Conservation (phyloP, 345 rosid genomes). For the Garcia nutans region DNA sequence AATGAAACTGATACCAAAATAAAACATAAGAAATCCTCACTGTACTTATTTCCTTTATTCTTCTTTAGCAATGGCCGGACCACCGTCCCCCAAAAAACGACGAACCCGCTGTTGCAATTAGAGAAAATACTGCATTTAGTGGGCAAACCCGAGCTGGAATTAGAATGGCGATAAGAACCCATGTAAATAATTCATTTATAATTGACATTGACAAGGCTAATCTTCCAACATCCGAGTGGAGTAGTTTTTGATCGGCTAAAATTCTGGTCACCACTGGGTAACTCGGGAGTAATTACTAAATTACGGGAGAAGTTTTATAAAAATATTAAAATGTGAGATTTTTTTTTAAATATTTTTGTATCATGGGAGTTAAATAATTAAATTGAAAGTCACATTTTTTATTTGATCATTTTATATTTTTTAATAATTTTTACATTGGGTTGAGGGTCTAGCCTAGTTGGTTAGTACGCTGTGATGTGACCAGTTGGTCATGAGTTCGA, state of each 20-base stretch:
- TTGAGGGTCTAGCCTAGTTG: no score
- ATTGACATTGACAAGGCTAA: slow-evolving; percentile 18
- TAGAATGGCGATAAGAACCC: slow-evolving; percentile 23
- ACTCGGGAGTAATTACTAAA: no score
- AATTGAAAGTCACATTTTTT: no score
- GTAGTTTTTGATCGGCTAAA: slow-evolving; percentile 25
- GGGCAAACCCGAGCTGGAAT: neutral
- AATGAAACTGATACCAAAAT: slow-evolving; percentile 30
- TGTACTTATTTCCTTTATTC: slow-evolving; percentile 3
- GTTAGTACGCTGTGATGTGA: no score
- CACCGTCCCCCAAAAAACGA: slow-evolving; percentile 11
- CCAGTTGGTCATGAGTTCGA: no score
- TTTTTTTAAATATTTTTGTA: no score
- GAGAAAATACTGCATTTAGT: neutral
- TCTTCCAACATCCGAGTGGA: slow-evolving; percentile 35
- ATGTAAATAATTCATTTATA: slow-evolving; percentile 23
- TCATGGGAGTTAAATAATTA: no score
- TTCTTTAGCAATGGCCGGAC: slow-evolving; percentile 24
- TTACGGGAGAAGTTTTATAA: no score
- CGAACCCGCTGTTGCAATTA: slow-evolving; percentile 7
- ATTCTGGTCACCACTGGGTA: slow-evolving; percentile 29
- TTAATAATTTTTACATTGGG: no score
- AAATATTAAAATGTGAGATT: no score
- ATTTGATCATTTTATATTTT: no score
- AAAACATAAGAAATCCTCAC: slow-evolving; percentile 10